Conservation (phyloP, 106 monocot genomes). For the Chionographis japonica region DNA sequence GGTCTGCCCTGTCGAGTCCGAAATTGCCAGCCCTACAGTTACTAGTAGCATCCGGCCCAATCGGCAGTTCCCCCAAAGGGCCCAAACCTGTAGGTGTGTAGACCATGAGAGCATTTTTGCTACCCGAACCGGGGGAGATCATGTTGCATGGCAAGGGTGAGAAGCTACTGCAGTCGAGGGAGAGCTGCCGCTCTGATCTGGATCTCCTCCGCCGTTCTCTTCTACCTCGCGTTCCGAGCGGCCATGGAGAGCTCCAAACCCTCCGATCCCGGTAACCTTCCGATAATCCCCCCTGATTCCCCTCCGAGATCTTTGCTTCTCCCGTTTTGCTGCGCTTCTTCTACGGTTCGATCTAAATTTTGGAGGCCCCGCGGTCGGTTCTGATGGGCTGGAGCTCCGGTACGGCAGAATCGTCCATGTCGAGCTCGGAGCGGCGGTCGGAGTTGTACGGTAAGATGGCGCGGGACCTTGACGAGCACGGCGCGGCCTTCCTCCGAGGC, state of each 20-base stretch:
- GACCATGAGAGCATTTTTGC: no score
- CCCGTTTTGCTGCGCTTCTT: no score
- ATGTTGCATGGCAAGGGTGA: slow-evolving; percentile 12
- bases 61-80: no score
- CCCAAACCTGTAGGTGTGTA: no score
- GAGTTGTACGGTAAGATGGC: slow-evolving; percentile 73
- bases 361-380: background rate
- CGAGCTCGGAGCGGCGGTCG: slow-evolving; percentile 41
- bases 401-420: slow-evolving; percentile 8
- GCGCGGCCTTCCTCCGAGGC: slow-evolving; percentile 56
- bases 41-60: no score
- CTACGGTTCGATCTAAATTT: no score
- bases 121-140: background rate
- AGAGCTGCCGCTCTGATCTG: slow-evolving; percentile 27
- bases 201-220: slow-evolving; percentile 24
- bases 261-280: slow-evolving; percentile 10
- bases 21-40: no score
- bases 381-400: background rate
- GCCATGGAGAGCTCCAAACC: slow-evolving; percentile 21
- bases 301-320: background rate
- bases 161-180: background rate
- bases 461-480: slow-evolving; percentile 72
- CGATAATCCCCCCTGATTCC: background rate
- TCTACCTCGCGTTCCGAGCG: slow-evolving; percentile 22
- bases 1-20: no score